Base-by-base conservation (phyloP, 2,329 filamentous ascomycete species). In the Onygenales sp. region DNA sequence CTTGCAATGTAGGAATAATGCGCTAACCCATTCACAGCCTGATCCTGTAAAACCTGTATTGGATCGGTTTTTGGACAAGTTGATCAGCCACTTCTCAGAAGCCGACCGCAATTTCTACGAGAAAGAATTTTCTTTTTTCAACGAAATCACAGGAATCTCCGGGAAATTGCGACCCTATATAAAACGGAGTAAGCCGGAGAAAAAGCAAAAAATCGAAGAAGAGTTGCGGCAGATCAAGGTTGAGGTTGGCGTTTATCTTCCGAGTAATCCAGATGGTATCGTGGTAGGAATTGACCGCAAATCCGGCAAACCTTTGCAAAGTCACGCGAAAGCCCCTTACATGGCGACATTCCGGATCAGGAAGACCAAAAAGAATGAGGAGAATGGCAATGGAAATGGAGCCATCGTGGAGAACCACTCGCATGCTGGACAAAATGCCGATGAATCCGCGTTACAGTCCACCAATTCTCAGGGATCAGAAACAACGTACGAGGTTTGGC, bases 151-250 rank as follows among this genome's bases (percentile, higher is more conserved):
- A 1, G 85, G 81, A 48, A 92, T 98, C 53, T 98, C 94, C 0
- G 94, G 93, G 53, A 98, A 95, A 65, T 79, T 99, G 47, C 91
- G 93, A 63, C 93, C 94, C 1, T 87, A 87, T 63, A 94, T 98
- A 67, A 95, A 95, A 70, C 82, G 81, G 55, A 85, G 86, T 42
- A 98, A 98, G 70, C 87, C 90, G 2, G 92, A 96, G 71, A 98
- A 98, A 79, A 97, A 96, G 69, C 87, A 93, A 66, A 99, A 97
- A 75, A 98, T 99, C 58, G 93, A 97, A 66, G 94, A 98, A 71
- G 93, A 99, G 67, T 77, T 99, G 43, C 88, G 93, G 59, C 95
- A 95, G 70, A 97, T 98, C 70, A 86, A 95, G 67, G 88, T 99
- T 2, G 92, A 97, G 62, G 87, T 97, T 42, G 93, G 93, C 13